Evolutionary conservation across 1,284 basidiomycete species (phyloP).

Genomic region (Ceratobasidium sp.): DNA sequence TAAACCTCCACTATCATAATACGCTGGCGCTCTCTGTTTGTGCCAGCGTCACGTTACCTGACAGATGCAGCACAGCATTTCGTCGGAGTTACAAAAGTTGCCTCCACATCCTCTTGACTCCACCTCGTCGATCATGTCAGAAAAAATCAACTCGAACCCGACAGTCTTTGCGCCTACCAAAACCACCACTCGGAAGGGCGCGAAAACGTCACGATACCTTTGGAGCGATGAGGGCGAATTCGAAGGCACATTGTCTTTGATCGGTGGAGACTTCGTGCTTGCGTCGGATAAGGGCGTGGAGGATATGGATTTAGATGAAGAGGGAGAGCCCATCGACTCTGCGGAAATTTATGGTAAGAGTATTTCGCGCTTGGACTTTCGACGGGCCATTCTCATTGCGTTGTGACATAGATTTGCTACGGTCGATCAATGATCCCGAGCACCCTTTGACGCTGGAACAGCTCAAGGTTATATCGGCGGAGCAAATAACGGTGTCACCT

Average conservation of each 20-base stretch:
- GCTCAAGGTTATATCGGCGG: slow-evolving; percentile 91
- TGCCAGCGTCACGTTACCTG: too few relatives aligned
- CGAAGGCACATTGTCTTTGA: slow-evolving; percentile 44
- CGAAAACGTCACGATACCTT: slow-evolving; percentile 55
- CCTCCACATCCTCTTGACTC: slow-evolving; percentile 6
- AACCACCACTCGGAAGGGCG: slow-evolving; percentile 55
- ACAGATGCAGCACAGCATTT: too few relatives aligned
- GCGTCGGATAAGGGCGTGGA: slow-evolving; percentile 43
- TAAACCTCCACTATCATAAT: too few relatives aligned
- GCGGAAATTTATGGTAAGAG: slow-evolving; percentile 72
- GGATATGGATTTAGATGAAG: slow-evolving; percentile 46
- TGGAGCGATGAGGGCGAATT: slow-evolving; percentile 59
- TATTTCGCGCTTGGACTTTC: not conserved
- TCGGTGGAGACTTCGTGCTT: slow-evolving; percentile 51
- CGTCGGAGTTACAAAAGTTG: not conserved
- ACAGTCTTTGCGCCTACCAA: slow-evolving; percentile 64
- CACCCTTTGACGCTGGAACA: slow-evolving; percentile 96
- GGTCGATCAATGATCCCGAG: slow-evolving; percentile 95
- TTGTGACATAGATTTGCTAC: slow-evolving; percentile 76
- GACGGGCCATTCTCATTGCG: slow-evolving; percentile 25
- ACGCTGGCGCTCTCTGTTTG: too few relatives aligned
- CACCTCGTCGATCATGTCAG: slow-evolving; percentile 14
- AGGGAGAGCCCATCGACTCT: slow-evolving; percentile 71
- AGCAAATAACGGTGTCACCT: slow-evolving; percentile 80
- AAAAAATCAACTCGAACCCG: slow-evolving; percentile 66